A percentile compares a stretch with the other conserved stretches of the same genome.
phyloP scores from a whole-genome alignment of 768 basidiomycete species.

The Russula emetica region DNA sequence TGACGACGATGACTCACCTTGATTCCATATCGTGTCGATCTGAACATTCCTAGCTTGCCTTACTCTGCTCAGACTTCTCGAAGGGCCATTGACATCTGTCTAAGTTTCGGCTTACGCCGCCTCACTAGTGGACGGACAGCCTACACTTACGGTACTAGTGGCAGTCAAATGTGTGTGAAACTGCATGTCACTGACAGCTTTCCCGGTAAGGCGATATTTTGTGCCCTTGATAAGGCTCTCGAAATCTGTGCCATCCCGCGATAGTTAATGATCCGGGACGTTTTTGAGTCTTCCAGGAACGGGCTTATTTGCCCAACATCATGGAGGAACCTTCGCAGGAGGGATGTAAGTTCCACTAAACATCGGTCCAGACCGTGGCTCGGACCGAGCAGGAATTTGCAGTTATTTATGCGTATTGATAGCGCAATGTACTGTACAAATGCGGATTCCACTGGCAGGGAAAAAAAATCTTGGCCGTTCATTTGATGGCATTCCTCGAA shows the following conservation, averaged over 20 bases:
- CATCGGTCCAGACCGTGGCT: not conserved
- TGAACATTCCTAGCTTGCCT: slow-evolving; percentile 49
- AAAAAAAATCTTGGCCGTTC: not conserved
- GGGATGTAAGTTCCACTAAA: too few species aligned
- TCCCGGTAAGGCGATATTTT: not conserved
- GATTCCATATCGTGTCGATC: slow-evolving; percentile 58
- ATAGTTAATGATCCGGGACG: not conserved
- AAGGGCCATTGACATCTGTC: not conserved
- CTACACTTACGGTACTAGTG: not conserved
- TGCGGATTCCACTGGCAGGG: not conserved
- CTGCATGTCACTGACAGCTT: not conserved
- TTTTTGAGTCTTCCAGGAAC: not conserved
- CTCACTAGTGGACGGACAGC: not conserved
- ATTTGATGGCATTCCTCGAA: not conserved
- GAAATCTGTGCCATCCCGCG: not conserved
- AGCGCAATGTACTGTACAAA: not conserved
- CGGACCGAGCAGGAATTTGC: not conserved
- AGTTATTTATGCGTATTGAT: not conserved
- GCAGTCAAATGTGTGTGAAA: not conserved
- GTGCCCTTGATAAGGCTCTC: not conserved
- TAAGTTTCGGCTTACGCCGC: not conserved
- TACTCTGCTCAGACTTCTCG: not conserved
- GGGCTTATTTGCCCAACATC: not conserved
- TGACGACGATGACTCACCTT: slow-evolving; percentile 44
- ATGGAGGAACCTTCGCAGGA: not conserved